Base-by-base conservation (phyloP, 179 eudicot genomes). In the Beta lomatogona region DNA sequence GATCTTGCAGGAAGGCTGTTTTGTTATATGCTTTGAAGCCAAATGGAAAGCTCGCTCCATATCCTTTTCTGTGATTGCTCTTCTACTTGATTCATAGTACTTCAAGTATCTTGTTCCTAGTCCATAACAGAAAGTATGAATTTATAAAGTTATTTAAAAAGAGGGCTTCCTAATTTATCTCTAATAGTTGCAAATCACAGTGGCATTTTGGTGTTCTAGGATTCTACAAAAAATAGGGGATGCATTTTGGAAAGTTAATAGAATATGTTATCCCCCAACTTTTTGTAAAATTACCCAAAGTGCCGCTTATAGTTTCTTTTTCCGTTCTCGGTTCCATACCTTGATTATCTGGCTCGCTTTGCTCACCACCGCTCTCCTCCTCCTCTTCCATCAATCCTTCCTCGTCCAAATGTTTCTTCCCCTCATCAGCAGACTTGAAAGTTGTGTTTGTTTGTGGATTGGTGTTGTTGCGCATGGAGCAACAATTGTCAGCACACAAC, bases 1-100 rank as follows among this genome's bases (percentile, higher is more conserved):
- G 21, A 79, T 79, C 52, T n/a, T 25, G 81, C 81, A 79, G 9
- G 76, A 70, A n/a, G 81, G 76, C 13, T 6, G 55, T 57, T 45
- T 70, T 8, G 46, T 55, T 16, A 41, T 18, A 19, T 67, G 64
- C 54, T 46, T 41, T 9, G 53, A 59, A 14, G 82, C 82, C 50
- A 59, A 22, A 10, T 22, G n/a, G 21, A 25, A 54, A 59, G 55
- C 82, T 46, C 28, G 54, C 7, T 45, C 41, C 59, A 19, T 59
- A 15, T 79, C 82, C 3, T 79, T 36, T 58, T 53, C 55, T 19
- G 82, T 70, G 31, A 71, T 10, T 7, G n/a, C 18, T 53, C 76
- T 79, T 59, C 76, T 79, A 58, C 41, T 70, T 3, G 76, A 79
- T 48, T 70, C 52, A 8, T 57, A 64, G 28, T 25, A 57, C 36